phyloP scores from a whole-genome alignment of 2,329 filamentous ascomycete species.

The Akanthomyces dipterigenus region DNA sequence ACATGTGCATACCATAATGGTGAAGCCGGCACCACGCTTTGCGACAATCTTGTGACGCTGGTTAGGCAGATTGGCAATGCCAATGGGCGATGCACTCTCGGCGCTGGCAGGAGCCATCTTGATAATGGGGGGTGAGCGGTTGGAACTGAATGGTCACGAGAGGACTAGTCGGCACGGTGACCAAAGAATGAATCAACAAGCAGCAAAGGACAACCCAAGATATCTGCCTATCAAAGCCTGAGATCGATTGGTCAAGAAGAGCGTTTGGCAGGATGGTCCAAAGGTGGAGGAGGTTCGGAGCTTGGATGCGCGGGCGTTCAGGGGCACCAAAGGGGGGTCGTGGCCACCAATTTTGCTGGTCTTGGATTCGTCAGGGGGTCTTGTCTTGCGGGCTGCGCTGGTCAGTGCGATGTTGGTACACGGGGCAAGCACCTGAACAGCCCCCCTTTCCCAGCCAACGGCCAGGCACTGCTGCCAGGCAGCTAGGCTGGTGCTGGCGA shows the following conservation, averaged over 20 bases:
- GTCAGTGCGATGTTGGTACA: slow-evolving; percentile 14
- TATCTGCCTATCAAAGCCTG: slow-evolving; percentile 10
- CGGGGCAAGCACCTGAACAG: slow-evolving; percentile 11
- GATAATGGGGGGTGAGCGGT: slow-evolving; percentile 17
- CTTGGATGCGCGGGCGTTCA: slow-evolving; percentile 12
- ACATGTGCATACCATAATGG: slow-evolving; percentile 75
- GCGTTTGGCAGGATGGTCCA: slow-evolving; percentile 11
- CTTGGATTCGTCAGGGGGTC: slow-evolving; percentile 12
- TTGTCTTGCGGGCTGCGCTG: slow-evolving; percentile 12
- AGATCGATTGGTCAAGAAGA: slow-evolving; percentile 12
- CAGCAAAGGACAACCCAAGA: slow-evolving; percentile 9
- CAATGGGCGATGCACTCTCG: slow-evolving; percentile 61
- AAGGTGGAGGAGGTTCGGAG: slow-evolving; percentile 13
- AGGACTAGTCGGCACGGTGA: not conserved
- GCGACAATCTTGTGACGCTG: slow-evolving; percentile 70
- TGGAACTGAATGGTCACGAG: not conserved
- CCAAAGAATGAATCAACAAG: slow-evolving; percentile 1
- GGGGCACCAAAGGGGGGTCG: slow-evolving; percentile 14
- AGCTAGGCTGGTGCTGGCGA: not conserved
- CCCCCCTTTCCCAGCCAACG: slow-evolving; percentile 15
- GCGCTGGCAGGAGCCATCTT: slow-evolving; percentile 52
- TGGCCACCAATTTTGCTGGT: slow-evolving; percentile 14
- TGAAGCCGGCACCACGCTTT: slow-evolving; percentile 92
- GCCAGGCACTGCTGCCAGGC: not conserved
- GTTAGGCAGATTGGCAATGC: slow-evolving; percentile 68